phyloP scores from a whole-genome alignment of 2,329 filamentous ascomycete genomes.

The Colletotrichum magnum region DNA sequence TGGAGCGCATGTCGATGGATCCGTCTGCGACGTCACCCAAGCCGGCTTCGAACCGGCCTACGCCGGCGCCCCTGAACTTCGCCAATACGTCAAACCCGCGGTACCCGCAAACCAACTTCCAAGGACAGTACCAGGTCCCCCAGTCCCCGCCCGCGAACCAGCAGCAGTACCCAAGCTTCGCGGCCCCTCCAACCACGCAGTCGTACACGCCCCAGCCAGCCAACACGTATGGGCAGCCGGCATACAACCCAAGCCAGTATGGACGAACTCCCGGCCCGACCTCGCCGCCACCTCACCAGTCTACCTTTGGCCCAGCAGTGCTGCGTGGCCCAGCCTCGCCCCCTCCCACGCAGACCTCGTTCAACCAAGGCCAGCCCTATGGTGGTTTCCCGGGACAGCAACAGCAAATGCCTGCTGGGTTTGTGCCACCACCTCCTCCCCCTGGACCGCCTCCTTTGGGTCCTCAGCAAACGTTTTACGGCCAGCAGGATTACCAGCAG shows the following conservation, averaged over 20 bases:
- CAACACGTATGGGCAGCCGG: slow-evolving; percentile 63
- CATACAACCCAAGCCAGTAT: slow-evolving; percentile 72
- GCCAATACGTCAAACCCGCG: slow-evolving; percentile 52
- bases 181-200: slow-evolving; percentile 55
- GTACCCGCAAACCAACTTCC: slow-evolving; percentile 69
- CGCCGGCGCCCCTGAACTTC: slow-evolving; percentile 54
- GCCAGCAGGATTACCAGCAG: slow-evolving; percentile 49
- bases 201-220: slow-evolving; percentile 54
- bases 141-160: slow-evolving; percentile 68
- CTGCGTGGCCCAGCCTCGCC: slow-evolving; percentile 64
- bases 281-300: slow-evolving; percentile 76
- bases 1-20: slow-evolving; percentile 97
- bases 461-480: slow-evolving; percentile 73
- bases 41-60: slow-evolving; percentile 51
- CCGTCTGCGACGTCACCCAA: slow-evolving; percentile 58
- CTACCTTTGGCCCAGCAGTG: slow-evolving; percentile 59
- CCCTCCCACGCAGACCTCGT: slow-evolving; percentile 70
- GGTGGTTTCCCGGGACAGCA: slow-evolving; percentile 50
- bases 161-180: slow-evolving; percentile 59
- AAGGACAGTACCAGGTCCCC: slow-evolving; percentile 73
- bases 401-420: slow-evolving; percentile 65
- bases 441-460: slow-evolving; percentile 74
- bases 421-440: slow-evolving; percentile 74
- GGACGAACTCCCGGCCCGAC: slow-evolving; percentile 70
- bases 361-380: slow-evolving; percentile 53